Evolutionary conservation across 177 flowering plant genomes (phyloP), one percentile per base, ranked within the genome.

Genomic region (Tripterygium wilfordii): DNA sequence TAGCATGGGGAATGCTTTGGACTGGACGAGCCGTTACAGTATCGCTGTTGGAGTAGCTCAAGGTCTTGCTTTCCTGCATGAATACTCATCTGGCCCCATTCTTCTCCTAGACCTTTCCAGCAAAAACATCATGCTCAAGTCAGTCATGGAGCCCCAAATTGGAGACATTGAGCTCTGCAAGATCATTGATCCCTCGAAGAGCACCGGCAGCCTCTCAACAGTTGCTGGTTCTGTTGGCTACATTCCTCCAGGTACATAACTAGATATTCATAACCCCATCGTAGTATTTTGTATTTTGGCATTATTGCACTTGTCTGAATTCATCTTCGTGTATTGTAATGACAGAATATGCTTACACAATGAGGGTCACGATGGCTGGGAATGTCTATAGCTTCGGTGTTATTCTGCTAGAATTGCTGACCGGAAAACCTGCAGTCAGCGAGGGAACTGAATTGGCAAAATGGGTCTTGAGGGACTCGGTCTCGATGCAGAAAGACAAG

Each of bases 291-390:
- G n/a, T n/a, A n/a, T n/a, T n/a, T n/a, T n/a, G n/a, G n/a, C 20
- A 16, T 15, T 20, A 14, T 23, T 23, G 17, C 6, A 23, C 17
- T 66, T 65, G 51, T n/a, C n/a, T n/a, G n/a, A n/a, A n/a, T n/a
- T n/a, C n/a, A n/a, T n/a, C n/a, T n/a, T n/a, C n/a, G n/a, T n/a
- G n/a, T n/a, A n/a, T n/a, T n/a, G n/a, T n/a, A n/a, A n/a, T n/a
- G n/a, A n/a, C 86, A 83, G 95, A 86, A 58, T 83, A 86, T 38
- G 90, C 95, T 15, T 86, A 83, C 71, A 81, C 86, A 16, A 81
- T 86, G 90, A 71, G 84, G 60, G 74, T 86, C 32, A 83, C 95
- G 8, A 63, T 46, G 56, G 77, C 88, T 4, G 95, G 86, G 36
- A 86, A 86, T 31, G 78, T 86, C 6, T 86, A 86, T 53, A 86